Evolutionary conservation across 805 yeast species (phyloP).

Genomic region (Saccharomycopsis vini): DNA sequence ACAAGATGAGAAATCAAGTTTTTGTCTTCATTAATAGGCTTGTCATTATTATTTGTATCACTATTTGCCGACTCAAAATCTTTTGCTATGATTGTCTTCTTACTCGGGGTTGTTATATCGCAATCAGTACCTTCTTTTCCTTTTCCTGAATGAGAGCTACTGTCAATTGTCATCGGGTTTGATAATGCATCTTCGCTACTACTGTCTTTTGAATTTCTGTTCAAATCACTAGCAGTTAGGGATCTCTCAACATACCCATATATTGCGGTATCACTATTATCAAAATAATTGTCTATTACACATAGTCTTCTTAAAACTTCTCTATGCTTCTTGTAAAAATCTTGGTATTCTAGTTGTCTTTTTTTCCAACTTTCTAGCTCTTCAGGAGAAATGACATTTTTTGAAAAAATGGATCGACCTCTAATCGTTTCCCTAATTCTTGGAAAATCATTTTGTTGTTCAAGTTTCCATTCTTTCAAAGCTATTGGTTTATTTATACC

Average conservation of each 20-base stretch:
- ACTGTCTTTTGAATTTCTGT: background rate
- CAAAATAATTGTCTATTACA: conserved; percentile 2
- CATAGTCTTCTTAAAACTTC: background rate
- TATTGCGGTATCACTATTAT: conserved; percentile 4
- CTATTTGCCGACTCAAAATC: background rate
- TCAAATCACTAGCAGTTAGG: conserved; percentile 4
- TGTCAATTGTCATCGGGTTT: too few relatives aligned
- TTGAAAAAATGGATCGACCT: conserved; percentile 7
- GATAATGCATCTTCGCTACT: background rate
- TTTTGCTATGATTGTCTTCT: background rate
- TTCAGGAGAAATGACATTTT: background rate
- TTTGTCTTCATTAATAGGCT: too few relatives aligned
- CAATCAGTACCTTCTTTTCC: background rate
- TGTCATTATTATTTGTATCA: background rate
- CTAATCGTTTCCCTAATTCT: conserved; percentile 1
- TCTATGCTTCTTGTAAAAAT: background rate
- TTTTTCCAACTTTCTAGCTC: background rate
- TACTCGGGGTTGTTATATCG: background rate
- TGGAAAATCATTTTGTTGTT: conserved; percentile 3
- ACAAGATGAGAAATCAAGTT: too few relatives aligned
- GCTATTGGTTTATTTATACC: conserved; percentile 11
- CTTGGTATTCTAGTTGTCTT: background rate
- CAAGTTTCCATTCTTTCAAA: conserved; percentile 14
- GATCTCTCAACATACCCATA: conserved; percentile 10
- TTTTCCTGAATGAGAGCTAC: background rate